Evolutionary conservation across 345 rosid genomes (phyloP).

Genomic region (rapeseed (Brassica napus)): Da-Ae NC_063444.1:36776501-36777000

Average conservation of each 20-base stretch:
- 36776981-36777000: neutral
- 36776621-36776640: too few relatives aligned
- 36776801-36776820: constrained; percentile 52
- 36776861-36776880: constrained; percentile 54
- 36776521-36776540: constrained; percentile 97
- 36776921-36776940: constrained; percentile 18
- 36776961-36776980: constrained; percentile 22
- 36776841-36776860: constrained; percentile 51
- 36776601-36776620: too few relatives aligned
- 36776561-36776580: too few relatives aligned
- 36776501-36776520: constrained; percentile 89
- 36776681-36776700: constrained; percentile 39
- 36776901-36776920: constrained; percentile 21
- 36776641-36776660: too few relatives aligned
- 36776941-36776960: neutral
- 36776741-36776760: constrained; percentile 52
- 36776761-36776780: constrained; percentile 70
- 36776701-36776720: constrained; percentile 52
- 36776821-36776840: constrained; percentile 61
- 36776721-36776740: constrained; percentile 54
- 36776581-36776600: too few relatives aligned
- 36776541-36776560: constrained; percentile 90
- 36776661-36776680: neutral
- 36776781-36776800: constrained; percentile 69
- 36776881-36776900: neutral